Percentiles rank a stretch among this genome's conserved stretches.
Conservation (phyloP, 83 land plant species). For the Diphasiastrum complanatum region DNA sequence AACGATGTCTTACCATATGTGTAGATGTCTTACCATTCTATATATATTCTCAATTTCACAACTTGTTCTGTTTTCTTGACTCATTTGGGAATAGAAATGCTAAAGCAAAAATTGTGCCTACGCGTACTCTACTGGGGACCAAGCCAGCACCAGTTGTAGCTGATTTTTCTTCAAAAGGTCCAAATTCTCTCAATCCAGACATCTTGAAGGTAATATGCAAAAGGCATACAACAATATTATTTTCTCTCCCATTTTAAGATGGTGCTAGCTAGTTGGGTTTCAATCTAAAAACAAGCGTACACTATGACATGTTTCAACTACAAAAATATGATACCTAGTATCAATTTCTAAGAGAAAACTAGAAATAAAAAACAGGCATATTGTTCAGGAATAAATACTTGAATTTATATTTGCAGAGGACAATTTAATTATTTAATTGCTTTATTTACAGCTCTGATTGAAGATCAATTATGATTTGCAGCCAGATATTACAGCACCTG, state of each 20-base stretch:
- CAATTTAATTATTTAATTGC: background rate
- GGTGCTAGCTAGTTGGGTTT: no score
- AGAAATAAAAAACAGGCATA: background rate
- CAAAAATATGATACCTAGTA: no score
- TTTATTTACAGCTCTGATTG: background rate
- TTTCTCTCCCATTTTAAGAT: no score
- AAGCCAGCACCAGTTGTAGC: conserved; percentile 49
- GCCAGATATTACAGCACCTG: conserved; percentile 75
- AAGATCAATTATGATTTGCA: conserved; percentile 27
- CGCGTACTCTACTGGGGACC: conserved; percentile 11
- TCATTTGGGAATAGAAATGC: conserved; percentile 24
- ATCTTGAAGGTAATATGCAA: conserved; percentile 49
- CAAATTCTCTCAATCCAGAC: conserved; percentile 41
- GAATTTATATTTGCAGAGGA: background rate
- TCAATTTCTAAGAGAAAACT: no score
- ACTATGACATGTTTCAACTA: no score
- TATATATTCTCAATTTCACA: no score
- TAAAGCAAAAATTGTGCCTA: conserved; percentile 17
- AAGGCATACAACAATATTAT: no score
- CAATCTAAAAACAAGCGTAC: no score
- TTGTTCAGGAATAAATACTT: background rate
- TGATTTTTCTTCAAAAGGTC: conserved; percentile 56
- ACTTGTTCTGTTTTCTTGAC: background rate
- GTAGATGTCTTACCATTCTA: no score
- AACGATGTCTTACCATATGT: no score